Evolutionary conservation across 2,329 filamentous ascomycete species (phyloP).

Genomic region (Colletotrichum lindemuthianum): DNA sequence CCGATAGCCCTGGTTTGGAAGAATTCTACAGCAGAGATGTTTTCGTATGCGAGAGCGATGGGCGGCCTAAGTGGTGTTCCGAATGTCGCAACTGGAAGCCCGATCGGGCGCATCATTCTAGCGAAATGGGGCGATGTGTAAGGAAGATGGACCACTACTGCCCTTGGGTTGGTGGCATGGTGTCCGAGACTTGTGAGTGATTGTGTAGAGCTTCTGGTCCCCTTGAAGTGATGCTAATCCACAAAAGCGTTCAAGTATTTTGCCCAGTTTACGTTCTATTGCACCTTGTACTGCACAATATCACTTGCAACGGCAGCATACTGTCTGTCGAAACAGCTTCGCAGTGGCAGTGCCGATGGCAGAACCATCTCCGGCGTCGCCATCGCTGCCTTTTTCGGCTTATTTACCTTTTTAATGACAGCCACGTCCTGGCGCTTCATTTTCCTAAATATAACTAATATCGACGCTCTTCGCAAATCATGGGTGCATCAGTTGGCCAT

Average conservation of each 20-base stretch:
- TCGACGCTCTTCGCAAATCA: conserved; percentile 76
- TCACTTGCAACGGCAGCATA: conserved; percentile 72
- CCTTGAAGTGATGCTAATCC: conserved; percentile 5
- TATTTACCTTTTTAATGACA: conserved; percentile 86
- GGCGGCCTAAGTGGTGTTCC: conserved; percentile 87
- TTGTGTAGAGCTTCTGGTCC: conserved; percentile 12
- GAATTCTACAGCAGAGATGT: conserved; percentile 83
- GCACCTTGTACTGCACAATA: conserved; percentile 72
- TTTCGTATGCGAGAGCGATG: conserved; percentile 85
- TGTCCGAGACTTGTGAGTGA: conserved; percentile 77
- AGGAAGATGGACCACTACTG: conserved; percentile 96
- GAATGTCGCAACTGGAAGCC: conserved; percentile 88
- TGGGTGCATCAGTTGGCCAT: conserved; percentile 80
- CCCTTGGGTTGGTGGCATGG: conserved; percentile 94
- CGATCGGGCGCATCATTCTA: conserved; percentile 87
- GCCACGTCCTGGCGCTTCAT: conserved; percentile 76
- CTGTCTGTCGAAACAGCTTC: conserved; percentile 66
- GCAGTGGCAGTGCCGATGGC: conserved; percentile 59
- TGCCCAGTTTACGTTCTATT: conserved; percentile 84
- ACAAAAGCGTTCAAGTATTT: conserved; percentile 87
- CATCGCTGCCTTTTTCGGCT: conserved; percentile 75
- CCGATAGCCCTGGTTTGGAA: conserved; percentile 76
- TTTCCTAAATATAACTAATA: conserved; percentile 80
- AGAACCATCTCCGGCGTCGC: conserved; percentile 74
- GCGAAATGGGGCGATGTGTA: conserved; percentile 83